phyloP scores from a whole-genome alignment of 2,329 filamentous ascomycete species.

The Macrophomina tecta region DNA sequence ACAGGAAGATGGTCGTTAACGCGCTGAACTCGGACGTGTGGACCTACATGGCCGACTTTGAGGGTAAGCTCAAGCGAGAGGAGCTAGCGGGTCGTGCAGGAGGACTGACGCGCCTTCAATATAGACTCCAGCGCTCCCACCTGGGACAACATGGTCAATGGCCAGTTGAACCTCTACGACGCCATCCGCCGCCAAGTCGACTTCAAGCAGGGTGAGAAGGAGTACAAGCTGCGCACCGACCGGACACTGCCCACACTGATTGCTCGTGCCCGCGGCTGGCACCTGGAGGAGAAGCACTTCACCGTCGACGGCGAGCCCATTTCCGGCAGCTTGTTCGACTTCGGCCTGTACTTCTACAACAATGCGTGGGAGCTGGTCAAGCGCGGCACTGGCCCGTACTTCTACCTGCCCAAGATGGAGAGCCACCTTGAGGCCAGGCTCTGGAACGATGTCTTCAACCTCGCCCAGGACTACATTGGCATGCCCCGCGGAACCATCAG shows the following conservation, averaged over 20 bases:
- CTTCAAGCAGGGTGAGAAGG: constrained; percentile 93
- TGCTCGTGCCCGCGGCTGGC: constrained; percentile 94
- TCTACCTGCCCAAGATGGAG: constrained; percentile 98
- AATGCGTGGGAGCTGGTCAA: constrained; percentile 89
- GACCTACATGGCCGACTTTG: constrained; percentile 99
- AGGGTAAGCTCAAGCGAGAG: constrained; percentile 67
- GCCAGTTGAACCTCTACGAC: constrained; percentile 96
- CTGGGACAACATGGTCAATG: constrained; percentile 99
- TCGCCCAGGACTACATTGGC: constrained; percentile 90
- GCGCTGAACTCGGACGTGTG: constrained; percentile 94
- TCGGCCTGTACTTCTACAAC: constrained; percentile 99
- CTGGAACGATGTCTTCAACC: constrained; percentile 98
- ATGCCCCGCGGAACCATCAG: constrained; percentile 91
- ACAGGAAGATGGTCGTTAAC: constrained; percentile 99
- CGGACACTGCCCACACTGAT: constrained; percentile 87
- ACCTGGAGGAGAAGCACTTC: constrained; percentile 97
- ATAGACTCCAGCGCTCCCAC: constrained; percentile 92
- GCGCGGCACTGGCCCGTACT: constrained; percentile 89
- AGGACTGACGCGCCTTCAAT: constrained; percentile 22
- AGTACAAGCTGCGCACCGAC: constrained; percentile 96
- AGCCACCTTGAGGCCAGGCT: constrained; percentile 94
- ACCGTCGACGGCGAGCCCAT: constrained; percentile 95
- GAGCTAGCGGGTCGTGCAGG: background rate
- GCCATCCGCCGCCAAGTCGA: constrained; percentile 92
- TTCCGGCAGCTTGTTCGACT: constrained; percentile 92